Conservation (phyloP, 495 filamentous ascomycete genomes). For the Cercophora scortea region DNA sequence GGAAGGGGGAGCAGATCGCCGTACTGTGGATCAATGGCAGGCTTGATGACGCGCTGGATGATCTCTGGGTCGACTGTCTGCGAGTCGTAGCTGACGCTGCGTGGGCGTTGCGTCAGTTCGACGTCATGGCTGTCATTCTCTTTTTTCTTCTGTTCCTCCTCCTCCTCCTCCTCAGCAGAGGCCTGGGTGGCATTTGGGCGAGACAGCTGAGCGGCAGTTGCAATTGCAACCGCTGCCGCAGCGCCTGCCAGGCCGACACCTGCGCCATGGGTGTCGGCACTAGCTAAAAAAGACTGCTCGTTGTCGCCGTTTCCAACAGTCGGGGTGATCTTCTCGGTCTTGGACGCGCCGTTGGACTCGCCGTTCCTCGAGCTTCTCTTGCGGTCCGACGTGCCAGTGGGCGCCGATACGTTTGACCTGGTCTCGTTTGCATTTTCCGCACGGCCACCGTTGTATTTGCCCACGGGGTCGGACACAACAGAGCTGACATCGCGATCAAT, state of each 20-base stretch:
- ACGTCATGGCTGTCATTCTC: background rate
- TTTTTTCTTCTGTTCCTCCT: conserved; percentile 12
- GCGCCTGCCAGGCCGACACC: conserved; percentile 48
- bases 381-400: conserved; percentile 18
- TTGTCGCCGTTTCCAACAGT: conserved; percentile 21
- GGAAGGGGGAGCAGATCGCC: conserved; percentile 49
- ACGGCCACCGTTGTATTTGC: conserved; percentile 20
- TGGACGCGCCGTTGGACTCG: conserved; percentile 22
- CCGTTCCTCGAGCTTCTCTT: conserved; percentile 16
- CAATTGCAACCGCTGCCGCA: conserved; percentile 26
- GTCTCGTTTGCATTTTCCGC: conserved; percentile 28
- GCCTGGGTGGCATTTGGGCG: conserved; percentile 35
- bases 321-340: conserved; percentile 8
- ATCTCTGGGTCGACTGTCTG: conserved; percentile 44
- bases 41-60: conserved; percentile 39
- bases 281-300: conserved; percentile 55
- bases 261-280: conserved; percentile 53
- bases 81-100: conserved; percentile 25
- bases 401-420: conserved; percentile 31
- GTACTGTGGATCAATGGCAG: conserved; percentile 49
- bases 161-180: conserved; percentile 17
- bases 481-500: conserved; percentile 34
- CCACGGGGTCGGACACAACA: conserved; percentile 30
- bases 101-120: conserved; percentile 5
- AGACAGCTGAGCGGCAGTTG: conserved; percentile 23